phyloP scores from a whole-genome alignment of 495 filamentous ascomycete species.

The Penicillium bovifimosum region DNA sequence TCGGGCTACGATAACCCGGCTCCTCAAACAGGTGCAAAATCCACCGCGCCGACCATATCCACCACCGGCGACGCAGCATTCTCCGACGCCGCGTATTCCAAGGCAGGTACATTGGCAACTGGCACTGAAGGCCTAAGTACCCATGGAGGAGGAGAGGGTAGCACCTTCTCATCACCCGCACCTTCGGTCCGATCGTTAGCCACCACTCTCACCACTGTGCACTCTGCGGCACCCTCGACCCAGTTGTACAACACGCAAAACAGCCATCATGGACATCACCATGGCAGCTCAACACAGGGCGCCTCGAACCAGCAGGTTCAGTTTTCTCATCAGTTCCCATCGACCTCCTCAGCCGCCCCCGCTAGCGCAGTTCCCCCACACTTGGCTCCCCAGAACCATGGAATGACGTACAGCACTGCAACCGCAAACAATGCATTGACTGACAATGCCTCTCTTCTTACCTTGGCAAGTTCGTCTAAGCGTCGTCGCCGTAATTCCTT shows the following conservation, averaged over 20 bases:
- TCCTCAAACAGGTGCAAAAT: conserved; percentile 59
- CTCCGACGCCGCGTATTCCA: conserved; percentile 72
- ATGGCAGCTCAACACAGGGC: conserved; percentile 40
- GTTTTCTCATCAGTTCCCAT: conserved; percentile 88
- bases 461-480: conserved; percentile 93
- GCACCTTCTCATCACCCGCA: conserved; percentile 90
- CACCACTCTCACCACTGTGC: conserved; percentile 93
- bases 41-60: conserved; percentile 70
- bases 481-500: conserved; percentile 80
- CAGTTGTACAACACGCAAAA: conserved; percentile 45
- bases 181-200: conserved; percentile 88
- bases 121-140: conserved; percentile 57
- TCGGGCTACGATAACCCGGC: conserved; percentile 55
- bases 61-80: conserved; percentile 71
- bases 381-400: conserved; percentile 61
- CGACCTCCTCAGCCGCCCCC: conserved; percentile 53
- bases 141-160: conserved; percentile 63
- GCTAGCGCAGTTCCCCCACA: conserved; percentile 78
- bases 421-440: conserved; percentile 90
- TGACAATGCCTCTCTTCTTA: conserved; percentile 93
- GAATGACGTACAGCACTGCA: conserved; percentile 78
- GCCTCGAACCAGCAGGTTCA: conserved; percentile 54
- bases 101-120: conserved; percentile 68
- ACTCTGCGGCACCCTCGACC: conserved; percentile 71
- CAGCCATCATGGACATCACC: conserved; percentile 35